Conservation (phyloP, 805 yeast species). For the Kazachstania kunashirensis region DNA sequence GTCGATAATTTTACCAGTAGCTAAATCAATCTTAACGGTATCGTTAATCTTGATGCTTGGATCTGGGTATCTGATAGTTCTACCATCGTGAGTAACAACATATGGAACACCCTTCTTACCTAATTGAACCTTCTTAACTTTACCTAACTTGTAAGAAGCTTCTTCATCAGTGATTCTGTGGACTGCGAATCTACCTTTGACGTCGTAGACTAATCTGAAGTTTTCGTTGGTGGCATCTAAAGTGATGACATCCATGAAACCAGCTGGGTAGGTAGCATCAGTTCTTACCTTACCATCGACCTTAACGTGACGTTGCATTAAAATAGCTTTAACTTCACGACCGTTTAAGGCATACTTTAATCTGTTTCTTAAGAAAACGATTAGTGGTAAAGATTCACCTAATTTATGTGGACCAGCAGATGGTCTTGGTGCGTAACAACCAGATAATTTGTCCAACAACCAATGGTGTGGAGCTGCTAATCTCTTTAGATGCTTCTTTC, state of each 20-base stretch:
- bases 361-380: constrained; percentile 96
- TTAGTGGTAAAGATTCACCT: constrained; percentile 95
- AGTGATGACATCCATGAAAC: constrained; percentile 98
- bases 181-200: constrained; percentile 98
- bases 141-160: constrained; percentile 95
- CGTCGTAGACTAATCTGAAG: constrained; percentile 98
- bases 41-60: constrained; percentile 95
- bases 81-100: constrained; percentile 99
- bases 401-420: constrained; percentile 99
- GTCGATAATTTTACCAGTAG: constrained; percentile 87
- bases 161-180: constrained; percentile 99
- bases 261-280: constrained; percentile 97
- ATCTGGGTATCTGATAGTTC: constrained; percentile 99
- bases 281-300: constrained; percentile 99
- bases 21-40: constrained; percentile 94
- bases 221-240: constrained; percentile 98
- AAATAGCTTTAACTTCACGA: constrained; percentile 95
- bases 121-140: constrained; percentile 95
- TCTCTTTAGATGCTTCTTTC: constrained; percentile 98
- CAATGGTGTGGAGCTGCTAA: constrained; percentile 99
- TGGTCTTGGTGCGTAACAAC: constrained; percentile 99
- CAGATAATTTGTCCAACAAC: constrained; percentile 99
- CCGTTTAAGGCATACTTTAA: constrained; percentile 98
- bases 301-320: constrained; percentile 96
- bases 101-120: constrained; percentile 98